These are phyloP conservation scores for Cadophora malorum DNA, from an alignment of 2,329 filamentous ascomycete species.

Conservation along the genomic window DNA sequence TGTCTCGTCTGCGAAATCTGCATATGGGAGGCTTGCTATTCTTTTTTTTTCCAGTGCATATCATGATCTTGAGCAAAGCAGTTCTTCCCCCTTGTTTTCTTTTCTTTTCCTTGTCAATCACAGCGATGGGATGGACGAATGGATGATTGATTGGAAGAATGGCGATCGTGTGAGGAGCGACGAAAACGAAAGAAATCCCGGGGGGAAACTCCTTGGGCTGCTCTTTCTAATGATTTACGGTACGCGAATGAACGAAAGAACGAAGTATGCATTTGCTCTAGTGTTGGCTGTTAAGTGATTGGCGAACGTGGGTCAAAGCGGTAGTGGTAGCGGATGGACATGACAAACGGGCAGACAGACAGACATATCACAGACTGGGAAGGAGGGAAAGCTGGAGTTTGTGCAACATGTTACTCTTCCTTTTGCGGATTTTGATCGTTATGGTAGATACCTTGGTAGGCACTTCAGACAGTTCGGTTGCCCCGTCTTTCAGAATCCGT, in stretches of 20 bases:
- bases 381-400: background rate
- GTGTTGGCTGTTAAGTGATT: too few species aligned
- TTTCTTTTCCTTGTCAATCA: conserved; percentile 15
- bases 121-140: background rate
- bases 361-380: background rate
- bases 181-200: conserved; percentile 15
- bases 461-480: background rate
- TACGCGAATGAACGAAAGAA: conserved; percentile 2
- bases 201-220: background rate
- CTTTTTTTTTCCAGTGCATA: conserved; percentile 21
- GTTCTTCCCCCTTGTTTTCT: conserved; percentile 2
- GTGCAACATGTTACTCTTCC: background rate
- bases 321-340: conserved; percentile 18
- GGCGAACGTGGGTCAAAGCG: conserved; percentile 22
- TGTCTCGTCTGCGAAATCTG: conserved; percentile 22
- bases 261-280: conserved; percentile 37
- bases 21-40: conserved; percentile 33
- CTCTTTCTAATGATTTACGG: conserved; percentile 22
- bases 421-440: background rate
- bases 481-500: background rate
- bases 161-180: background rate
- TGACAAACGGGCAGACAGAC: too few species aligned
- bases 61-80: conserved; percentile 3
- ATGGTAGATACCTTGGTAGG: conserved; percentile 3
- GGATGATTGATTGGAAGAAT: background rate